Base-by-base conservation (phyloP, 148 eudicot species). In the Simmondsia chinensis region DNA sequence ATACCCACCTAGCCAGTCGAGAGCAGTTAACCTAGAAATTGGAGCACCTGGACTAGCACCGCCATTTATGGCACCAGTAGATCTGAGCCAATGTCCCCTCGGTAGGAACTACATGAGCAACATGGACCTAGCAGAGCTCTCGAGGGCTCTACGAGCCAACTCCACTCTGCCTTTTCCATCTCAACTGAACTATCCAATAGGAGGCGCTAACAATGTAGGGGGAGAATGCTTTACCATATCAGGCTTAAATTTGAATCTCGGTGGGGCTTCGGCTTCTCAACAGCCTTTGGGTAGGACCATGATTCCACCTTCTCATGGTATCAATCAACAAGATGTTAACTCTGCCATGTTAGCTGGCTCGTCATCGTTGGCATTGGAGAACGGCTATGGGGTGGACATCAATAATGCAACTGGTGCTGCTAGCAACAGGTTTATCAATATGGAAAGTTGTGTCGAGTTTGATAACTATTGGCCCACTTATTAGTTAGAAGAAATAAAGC, bases 401-500 rank as follows among this genome's bases (percentile, higher is more conserved):
- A 68, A 48, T 42, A 48, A 57, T 30, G 70, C 58, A n/a, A 63
- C 47, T 29, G 51, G 46, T 31, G 59, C 69, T 7, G 34, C 68
- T 19, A 58, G 39, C 26, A 56, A 34, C 35, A 66, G 86, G 65
- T 75, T 34, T 59, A 66, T 75, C 64, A 61, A 46, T 33, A 76
- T 80, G 69, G 84, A 74, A 17, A 70, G 71, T 26, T 72, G 87
- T 50, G 77, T 52, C 48, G 95, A 85, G 32, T 66, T 74, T 28
- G 95, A 77, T 43, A 68, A 64, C 33, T 85, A 80, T 46, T 85
- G 95, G 95, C 63, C 82, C 57, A 33, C 79, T 14, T 80, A 80
- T 56, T 80, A 60, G 54, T 28, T 14, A 33, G 19, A 10, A 1
- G n/a, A 24, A 6, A 48, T 13, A 16, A 14, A 17, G 1, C n/a